Conservation (phyloP, 2,329 filamentous ascomycete genomes). For the Xylariaceae sp. region DNA sequence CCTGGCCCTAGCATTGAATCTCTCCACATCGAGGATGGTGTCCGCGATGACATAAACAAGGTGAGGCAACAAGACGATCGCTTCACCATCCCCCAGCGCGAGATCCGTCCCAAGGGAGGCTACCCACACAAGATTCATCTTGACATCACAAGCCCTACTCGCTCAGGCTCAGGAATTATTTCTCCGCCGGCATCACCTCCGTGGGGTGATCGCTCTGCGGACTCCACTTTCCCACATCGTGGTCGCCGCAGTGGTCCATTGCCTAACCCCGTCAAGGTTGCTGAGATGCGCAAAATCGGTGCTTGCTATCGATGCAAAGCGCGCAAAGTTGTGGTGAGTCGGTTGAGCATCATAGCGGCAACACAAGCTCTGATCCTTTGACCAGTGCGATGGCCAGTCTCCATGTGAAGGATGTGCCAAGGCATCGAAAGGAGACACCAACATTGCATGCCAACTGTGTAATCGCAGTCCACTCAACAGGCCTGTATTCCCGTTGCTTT, state of each 20-base stretch:
- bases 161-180: constrained; percentile 21
- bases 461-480: constrained; percentile 19
- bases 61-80: constrained; percentile 33
- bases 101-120: constrained; percentile 30
- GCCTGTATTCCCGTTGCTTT: constrained; percentile 25
- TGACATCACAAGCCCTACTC: constrained; percentile 20
- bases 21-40: constrained; percentile 26
- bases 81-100: constrained; percentile 30
- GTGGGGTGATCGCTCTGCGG: constrained; percentile 17
- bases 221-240: constrained; percentile 22
- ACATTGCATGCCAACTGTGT: constrained; percentile 28
- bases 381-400: constrained; percentile 37
- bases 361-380: constrained; percentile 14
- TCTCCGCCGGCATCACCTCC: constrained; percentile 23
- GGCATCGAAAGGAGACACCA: constrained; percentile 16
- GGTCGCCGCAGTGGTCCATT: constrained; percentile 30
- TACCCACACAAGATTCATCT: constrained; percentile 31
- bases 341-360: constrained; percentile 19
- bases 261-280: constrained; percentile 42
- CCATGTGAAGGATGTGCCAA: constrained; percentile 32
- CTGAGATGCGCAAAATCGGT: constrained; percentile 46
- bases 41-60: constrained; percentile 27
- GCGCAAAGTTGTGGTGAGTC: constrained; percentile 47
- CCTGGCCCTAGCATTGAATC: constrained; percentile 27
- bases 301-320: constrained; percentile 49